A percentile compares a stretch with the other conserved stretches of the same genome.
Conservation (phyloP, 352 stramenopile genomes). For the Phytophthora lateralis region DNA sequence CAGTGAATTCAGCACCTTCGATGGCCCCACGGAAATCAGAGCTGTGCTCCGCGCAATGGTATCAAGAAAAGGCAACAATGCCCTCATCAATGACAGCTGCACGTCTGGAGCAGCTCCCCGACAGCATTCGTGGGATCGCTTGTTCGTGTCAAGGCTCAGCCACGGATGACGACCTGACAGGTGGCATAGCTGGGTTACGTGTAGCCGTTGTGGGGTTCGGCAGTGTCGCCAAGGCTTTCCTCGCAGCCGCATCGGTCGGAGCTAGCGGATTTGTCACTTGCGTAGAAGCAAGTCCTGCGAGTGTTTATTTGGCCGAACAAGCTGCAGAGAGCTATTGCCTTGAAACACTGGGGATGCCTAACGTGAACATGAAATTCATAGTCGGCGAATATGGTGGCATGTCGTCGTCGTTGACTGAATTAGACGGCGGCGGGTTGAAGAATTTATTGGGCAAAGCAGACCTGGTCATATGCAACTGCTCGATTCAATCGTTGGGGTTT, state of each 20-base stretch:
- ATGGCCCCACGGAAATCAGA: neutral
- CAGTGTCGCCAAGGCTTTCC: constrained; percentile 53
- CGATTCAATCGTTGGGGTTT: constrained; percentile 41
- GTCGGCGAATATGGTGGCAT: constrained; percentile 18
- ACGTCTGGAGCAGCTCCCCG: constrained; percentile 28
- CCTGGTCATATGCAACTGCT: constrained; percentile 57
- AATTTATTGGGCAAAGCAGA: constrained; percentile 21
- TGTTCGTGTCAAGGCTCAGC: constrained; percentile 33
- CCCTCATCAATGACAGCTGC: neutral
- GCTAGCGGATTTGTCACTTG: constrained; percentile 45
- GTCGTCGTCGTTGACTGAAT: neutral
- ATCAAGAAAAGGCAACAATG: constrained; percentile 10
- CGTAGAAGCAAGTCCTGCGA: constrained; percentile 38
- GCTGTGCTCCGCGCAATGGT: constrained; percentile 25
- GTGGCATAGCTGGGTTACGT: constrained; percentile 40
- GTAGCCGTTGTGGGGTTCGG: constrained; percentile 50
- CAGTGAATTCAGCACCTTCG: neutral
- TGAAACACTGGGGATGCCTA: constrained; percentile 30
- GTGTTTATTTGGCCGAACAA: constrained; percentile 21
- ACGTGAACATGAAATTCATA: constrained; percentile 46
- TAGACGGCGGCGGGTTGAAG: constrained; percentile 13
- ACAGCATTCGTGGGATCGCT: constrained; percentile 27
- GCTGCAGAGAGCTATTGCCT: constrained; percentile 26
- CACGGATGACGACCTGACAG: constrained; percentile 20
- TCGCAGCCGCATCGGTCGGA: constrained; percentile 46